These are phyloP conservation scores for Solanum piurae DNA, from an alignment of 257 asterid species.

Conservation along the genomic window DNA sequence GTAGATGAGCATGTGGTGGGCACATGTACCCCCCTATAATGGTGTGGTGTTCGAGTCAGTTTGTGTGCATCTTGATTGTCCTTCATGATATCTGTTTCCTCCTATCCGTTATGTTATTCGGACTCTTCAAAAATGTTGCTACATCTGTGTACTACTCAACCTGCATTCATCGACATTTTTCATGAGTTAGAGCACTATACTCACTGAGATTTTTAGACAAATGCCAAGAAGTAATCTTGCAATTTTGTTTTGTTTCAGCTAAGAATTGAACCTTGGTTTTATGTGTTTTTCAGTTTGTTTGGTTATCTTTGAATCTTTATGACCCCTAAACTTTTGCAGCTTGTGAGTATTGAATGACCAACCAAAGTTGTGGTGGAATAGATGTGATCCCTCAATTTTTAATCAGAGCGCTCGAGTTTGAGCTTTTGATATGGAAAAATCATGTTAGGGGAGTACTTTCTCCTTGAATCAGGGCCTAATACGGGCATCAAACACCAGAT, in stretches of 20 bases:
- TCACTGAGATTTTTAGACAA: not conserved
- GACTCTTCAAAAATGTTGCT: not conserved
- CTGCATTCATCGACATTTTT: not conserved
- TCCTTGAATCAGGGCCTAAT: not conserved
- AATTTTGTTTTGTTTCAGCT: not conserved
- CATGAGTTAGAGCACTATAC: not conserved
- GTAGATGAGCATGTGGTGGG: not conserved
- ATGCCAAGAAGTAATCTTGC: not conserved
- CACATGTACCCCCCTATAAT: not conserved
- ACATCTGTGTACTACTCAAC: not conserved
- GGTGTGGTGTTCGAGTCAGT: not conserved
- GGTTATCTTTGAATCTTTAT: not conserved
- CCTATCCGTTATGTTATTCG: not conserved
- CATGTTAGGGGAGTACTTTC: not conserved
- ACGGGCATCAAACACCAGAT: not conserved
- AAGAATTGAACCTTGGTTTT: not conserved
- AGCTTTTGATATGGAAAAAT: not conserved
- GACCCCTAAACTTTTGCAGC: not conserved
- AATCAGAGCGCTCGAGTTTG: rapidly evolving
- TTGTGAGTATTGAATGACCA: not conserved
- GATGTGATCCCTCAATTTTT: not conserved
- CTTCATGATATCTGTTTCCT: not conserved
- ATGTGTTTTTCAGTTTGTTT: not conserved
- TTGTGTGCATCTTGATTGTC: not conserved
- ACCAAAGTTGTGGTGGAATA: not conserved